Evolutionary conservation across 805 yeast species (phyloP).

Genomic region (Candida jianshihensis): DNA sequence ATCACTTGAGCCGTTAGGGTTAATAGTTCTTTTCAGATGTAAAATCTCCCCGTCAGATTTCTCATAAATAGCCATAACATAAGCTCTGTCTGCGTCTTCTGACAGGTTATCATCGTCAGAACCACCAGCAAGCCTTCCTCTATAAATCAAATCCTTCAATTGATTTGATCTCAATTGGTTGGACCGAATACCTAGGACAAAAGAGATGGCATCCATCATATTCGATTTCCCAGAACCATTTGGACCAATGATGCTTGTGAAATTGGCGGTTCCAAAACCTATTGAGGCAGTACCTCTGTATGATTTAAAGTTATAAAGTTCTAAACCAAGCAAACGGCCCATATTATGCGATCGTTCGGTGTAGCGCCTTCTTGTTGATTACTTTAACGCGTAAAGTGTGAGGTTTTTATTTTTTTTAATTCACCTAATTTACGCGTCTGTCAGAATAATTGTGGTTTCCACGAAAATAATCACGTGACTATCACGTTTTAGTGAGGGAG

Average conservation of each 20-base stretch:
- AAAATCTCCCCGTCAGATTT: conserved; percentile 51
- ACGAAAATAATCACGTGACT: too few species aligned
- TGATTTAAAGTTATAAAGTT: conserved; percentile 83
- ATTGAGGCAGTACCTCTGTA: conserved; percentile 70
- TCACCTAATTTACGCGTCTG: too few species aligned
- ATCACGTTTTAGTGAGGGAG: too few species aligned
- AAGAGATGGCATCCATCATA: conserved; percentile 95
- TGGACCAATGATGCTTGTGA: conserved; percentile 95
- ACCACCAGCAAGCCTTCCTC: conserved; percentile 46
- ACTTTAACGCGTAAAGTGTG: neutral
- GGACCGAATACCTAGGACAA: conserved; percentile 81
- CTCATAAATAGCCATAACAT: conserved; percentile 74
- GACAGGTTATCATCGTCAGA: conserved; percentile 16
- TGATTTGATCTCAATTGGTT: conserved; percentile 68
- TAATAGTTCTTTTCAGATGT: conserved; percentile 57
- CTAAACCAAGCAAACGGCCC: conserved; percentile 81
- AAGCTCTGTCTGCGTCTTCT: conserved; percentile 40
- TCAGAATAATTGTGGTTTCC: too few species aligned
- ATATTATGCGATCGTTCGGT: conserved; percentile 31
- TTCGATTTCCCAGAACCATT: conserved; percentile 97
- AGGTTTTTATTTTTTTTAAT: neutral
- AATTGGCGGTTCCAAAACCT: conserved; percentile 76
- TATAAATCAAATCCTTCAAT: conserved; percentile 70
- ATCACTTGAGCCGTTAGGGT: conserved; percentile 52
- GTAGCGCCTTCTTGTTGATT: neutral